Evolutionary conservation across 768 basidiomycete genomes (phyloP).

Genomic region (Fibroporia radiculosa): DNA sequence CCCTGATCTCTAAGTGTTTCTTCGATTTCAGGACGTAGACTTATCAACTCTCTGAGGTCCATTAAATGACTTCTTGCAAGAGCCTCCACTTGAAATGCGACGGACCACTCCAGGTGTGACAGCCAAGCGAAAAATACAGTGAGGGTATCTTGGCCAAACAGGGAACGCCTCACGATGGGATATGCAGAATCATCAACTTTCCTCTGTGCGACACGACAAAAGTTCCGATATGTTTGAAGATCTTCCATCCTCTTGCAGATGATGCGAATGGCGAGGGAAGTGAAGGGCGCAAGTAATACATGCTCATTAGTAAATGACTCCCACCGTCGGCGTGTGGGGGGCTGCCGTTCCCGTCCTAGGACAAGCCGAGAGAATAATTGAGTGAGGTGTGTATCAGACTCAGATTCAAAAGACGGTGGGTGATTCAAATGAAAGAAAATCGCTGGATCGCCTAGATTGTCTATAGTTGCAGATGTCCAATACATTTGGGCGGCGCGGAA

Average conservation of each 20-base stretch:
- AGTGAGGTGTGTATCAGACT: neutral
- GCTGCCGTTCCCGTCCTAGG: neutral
- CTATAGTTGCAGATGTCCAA: constrained; percentile 28
- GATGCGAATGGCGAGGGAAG: constrained; percentile 45
- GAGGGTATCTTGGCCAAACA: constrained; percentile 36
- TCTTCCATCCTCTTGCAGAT: constrained; percentile 31
- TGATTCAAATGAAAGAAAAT: constrained; percentile 37
- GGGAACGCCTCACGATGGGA: constrained; percentile 30
- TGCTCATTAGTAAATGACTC: constrained; percentile 32
- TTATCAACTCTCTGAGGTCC: constrained; percentile 45
- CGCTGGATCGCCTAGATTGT: constrained; percentile 15
- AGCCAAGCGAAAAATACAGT: constrained; percentile 27
- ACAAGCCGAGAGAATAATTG: neutral
- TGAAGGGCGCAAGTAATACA: constrained; percentile 38
- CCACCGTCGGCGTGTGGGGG: constrained; percentile 27
- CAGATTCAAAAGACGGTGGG: constrained; percentile 33
- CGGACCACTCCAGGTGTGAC: constrained; percentile 32
- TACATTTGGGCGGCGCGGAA: constrained; percentile 39
- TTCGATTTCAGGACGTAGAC: constrained; percentile 29
- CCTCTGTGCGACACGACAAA: constrained; percentile 33
- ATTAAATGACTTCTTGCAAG: constrained; percentile 29
- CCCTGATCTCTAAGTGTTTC: constrained; percentile 25
- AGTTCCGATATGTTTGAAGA: constrained; percentile 29
- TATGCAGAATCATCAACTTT: constrained; percentile 24
- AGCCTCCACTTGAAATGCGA: constrained; percentile 57